Evolutionary conservation across 345 rosid genomes (phyloP), one percentile per base, ranked within the genome.

Genomic region (Euclidium syriacum): DNA sequence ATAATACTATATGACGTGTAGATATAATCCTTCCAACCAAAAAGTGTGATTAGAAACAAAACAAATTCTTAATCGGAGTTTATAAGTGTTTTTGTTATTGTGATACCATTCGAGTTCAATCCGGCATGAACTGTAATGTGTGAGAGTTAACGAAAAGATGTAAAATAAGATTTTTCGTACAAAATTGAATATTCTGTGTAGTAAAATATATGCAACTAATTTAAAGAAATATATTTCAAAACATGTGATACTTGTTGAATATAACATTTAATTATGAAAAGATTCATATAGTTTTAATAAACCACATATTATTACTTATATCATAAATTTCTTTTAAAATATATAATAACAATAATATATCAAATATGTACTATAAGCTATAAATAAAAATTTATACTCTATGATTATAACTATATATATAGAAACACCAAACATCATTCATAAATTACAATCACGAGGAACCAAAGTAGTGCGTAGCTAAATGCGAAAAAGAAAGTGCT

Each of bases 371-470:
- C 14, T n/a, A 29, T 19, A 12, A 27, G 32, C 7, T 4, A 14
- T 23, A 15, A 40, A 6, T 23, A 44, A 1, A 53, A 33, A 24
- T 32, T 7, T 54, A 34, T 42, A 34, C 34, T 54, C 11, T 30
- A 51, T 33, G n/a, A n/a, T n/a, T n/a, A n/a, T n/a, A n/a, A n/a
- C n/a, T n/a, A n/a, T n/a, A n/a, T n/a, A n/a, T n/a, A n/a, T n/a
- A n/a, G n/a, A n/a, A n/a, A n/a, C n/a, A n/a, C 35, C 64, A 67
- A 57, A 57, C 34, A 67, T 39, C 25, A 24, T 41, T 42, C 48
- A 33, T 41, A 23, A 24, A 17, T 39, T 50, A 63, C 38, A 60
- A 52, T 68, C 54, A 17, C 58, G 32, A 60, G 17, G n/a, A 39
- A 22, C 39, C 65, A 39, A n/a, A 47, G 56, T 47, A 25, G 30